Evolutionary conservation across 257 asterid species (phyloP).

Genomic region (Cinchona pubescens): DNA sequence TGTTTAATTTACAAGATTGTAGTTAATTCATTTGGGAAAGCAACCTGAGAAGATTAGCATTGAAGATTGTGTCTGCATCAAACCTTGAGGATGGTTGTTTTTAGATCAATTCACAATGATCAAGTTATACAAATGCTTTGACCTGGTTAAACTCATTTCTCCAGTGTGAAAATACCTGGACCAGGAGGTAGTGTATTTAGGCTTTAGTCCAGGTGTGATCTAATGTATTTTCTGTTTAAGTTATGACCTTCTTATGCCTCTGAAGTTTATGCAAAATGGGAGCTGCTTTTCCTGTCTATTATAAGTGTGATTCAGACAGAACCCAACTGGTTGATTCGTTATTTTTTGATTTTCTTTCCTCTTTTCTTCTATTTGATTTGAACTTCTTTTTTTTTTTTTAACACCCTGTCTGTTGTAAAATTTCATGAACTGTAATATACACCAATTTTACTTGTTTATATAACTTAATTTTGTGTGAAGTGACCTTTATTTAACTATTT

Average conservation of each 20-base stretch:
- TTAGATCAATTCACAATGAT: neutral
- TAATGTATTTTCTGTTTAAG: neutral
- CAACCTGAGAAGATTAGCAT: neutral
- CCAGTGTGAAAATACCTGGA: neutral
- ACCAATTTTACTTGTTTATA: neutral
- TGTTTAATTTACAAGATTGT: neutral
- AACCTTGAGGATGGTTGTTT: neutral
- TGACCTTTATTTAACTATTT: neutral
- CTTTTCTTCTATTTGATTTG: neutral
- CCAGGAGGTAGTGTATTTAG: neutral
- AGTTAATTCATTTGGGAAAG: neutral
- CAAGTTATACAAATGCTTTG: neutral
- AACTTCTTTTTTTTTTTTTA: neutral
- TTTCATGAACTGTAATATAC: neutral
- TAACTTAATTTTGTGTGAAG: neutral
- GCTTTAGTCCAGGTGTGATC: neutral
- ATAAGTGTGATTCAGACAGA: neutral
- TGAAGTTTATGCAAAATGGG: neutral
- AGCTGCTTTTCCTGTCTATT: neutral
- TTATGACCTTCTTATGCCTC: neutral
- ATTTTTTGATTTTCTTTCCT: neutral
- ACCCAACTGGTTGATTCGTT: neutral
- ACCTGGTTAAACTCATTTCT: neutral
- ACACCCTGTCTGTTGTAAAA: too few species aligned
- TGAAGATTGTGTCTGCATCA: neutral